phyloP scores from a whole-genome alignment of 495 filamentous ascomycete genomes.

The Xylaria intraflava region DNA sequence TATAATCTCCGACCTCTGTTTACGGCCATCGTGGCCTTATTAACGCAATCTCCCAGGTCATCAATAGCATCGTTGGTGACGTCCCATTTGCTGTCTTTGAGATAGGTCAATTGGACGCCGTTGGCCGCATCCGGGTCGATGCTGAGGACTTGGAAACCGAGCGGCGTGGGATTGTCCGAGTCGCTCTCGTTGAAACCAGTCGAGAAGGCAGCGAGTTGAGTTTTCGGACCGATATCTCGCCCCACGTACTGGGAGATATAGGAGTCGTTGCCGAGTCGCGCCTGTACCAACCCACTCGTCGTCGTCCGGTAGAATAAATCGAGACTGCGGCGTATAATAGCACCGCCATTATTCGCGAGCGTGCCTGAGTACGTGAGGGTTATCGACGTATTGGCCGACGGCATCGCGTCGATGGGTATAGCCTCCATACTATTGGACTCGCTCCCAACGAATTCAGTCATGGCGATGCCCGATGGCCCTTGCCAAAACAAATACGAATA shows the following conservation, averaged over 20 bases:
- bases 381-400: slow-evolving; percentile 20
- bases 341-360: slow-evolving; percentile 3
- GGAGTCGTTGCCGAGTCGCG: slow-evolving; percentile 20
- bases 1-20: slow-evolving; percentile 19
- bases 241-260: slow-evolving; percentile 15
- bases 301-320: slow-evolving; percentile 26
- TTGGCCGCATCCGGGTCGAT: slow-evolving; percentile 18
- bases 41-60: slow-evolving; percentile 14
- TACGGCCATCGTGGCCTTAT: slow-evolving; percentile 14
- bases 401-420: slow-evolving; percentile 7
- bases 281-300: slow-evolving; percentile 18
- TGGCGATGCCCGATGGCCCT: slow-evolving; percentile 13
- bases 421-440: slow-evolving; percentile 5
- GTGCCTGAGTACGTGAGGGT: slow-evolving; percentile 19
- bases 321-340: slow-evolving; percentile 20
- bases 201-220: slow-evolving; percentile 25
- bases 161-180: slow-evolving; percentile 13
- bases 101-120: slow-evolving; percentile 23
- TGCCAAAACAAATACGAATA: slow-evolving; percentile 26
- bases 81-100: slow-evolving; percentile 15
- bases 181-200: slow-evolving; percentile 24
- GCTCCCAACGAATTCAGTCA: slow-evolving; percentile 16
- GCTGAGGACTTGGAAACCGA: slow-evolving; percentile 27
- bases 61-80: background rate
- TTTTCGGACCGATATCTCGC: slow-evolving; percentile 16